phyloP scores from a whole-genome alignment of 1,139 yeast species.

The Geotrichum candidum region DNA sequence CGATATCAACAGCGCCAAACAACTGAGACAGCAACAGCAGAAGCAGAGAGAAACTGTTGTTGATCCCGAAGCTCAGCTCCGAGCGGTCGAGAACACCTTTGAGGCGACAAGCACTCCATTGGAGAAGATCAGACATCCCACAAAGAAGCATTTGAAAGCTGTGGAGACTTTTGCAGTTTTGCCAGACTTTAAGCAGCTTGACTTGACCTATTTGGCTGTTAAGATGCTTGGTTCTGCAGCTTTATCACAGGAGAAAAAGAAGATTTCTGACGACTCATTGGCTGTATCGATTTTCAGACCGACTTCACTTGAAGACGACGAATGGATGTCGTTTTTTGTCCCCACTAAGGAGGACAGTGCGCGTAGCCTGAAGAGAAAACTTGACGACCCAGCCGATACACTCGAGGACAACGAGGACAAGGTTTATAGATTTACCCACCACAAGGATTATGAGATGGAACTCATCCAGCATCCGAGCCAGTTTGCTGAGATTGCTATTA shows the following conservation, averaged over 20 bases:
- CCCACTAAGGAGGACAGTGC: conserved; percentile 43
- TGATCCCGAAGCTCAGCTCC: conserved; percentile 60
- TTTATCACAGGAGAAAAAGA: conserved; percentile 40
- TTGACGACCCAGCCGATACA: conserved; percentile 30
- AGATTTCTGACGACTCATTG: conserved; percentile 43
- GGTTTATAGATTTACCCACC: conserved; percentile 53
- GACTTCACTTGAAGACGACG: conserved; percentile 65
- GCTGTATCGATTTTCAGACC: conserved; percentile 70
- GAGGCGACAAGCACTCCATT: conserved; percentile 50
- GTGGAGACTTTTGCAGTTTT: conserved; percentile 73
- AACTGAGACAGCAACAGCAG: conserved; percentile 11
- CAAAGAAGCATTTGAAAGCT: conserved; percentile 65
- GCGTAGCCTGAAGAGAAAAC: conserved; percentile 23
- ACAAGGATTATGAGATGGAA: conserved; percentile 77
- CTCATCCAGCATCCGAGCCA: conserved; percentile 45
- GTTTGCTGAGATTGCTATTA: conserved; percentile 53
- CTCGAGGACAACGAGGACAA: conserved; percentile 40
- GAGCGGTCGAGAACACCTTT: conserved; percentile 72
- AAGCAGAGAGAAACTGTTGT: conserved; percentile 24
- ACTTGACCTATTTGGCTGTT: conserved; percentile 63
- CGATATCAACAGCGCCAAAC: conserved; percentile 17
- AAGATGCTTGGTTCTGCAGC: conserved; percentile 79
- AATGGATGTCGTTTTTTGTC: conserved; percentile 74
- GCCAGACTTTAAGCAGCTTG: conserved; percentile 88
- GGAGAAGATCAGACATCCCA: conserved; percentile 61